phyloP scores from a whole-genome alignment of 2,329 filamentous ascomycete species.

The Blumeria graminis region DNA sequence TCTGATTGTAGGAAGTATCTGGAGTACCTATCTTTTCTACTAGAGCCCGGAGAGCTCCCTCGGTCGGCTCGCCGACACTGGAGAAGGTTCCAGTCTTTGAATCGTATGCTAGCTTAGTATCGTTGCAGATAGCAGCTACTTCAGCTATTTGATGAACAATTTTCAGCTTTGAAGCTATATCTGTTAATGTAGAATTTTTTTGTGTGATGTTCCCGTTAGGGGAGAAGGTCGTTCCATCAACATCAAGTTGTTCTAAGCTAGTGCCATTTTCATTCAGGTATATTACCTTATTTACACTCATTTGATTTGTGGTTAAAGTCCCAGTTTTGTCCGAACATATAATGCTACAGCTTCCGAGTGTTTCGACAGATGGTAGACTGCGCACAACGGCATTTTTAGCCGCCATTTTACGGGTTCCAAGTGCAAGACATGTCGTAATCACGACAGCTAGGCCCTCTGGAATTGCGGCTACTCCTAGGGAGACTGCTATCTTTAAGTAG shows the following conservation, averaged over 20 bases:
- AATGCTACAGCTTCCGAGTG: conserved; percentile 92
- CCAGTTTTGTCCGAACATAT: conserved; percentile 99
- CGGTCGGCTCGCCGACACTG: conserved; percentile 81
- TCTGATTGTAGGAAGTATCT: conserved; percentile 23
- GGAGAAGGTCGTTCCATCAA: conserved; percentile 81
- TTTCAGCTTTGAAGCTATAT: conserved; percentile 44
- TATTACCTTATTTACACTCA: conserved; percentile 90
- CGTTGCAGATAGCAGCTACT: conserved; percentile 64
- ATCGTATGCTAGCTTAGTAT: conserved; percentile 65
- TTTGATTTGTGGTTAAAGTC: conserved; percentile 94
- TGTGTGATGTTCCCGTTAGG: conserved; percentile 52
- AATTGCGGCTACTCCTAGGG: conserved; percentile 89
- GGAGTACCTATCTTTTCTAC: conserved; percentile 82
- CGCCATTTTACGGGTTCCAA: conserved; percentile 96
- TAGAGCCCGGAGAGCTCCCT: conserved; percentile 73
- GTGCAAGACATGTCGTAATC: conserved; percentile 91
- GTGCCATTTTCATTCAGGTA: conserved; percentile 52
- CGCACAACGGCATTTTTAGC: conserved; percentile 94
- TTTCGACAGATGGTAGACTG: conserved; percentile 90
- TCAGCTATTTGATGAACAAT: conserved; percentile 60
- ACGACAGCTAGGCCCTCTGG: conserved; percentile 93
- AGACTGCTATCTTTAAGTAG: conserved; percentile 98
- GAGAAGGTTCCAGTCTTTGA: conserved; percentile 47
- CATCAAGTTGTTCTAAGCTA: conserved; percentile 61
- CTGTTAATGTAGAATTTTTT: conserved; percentile 40